These are phyloP conservation scores for Ganoderma sinense DNA, from an alignment of 1,284 basidiomycete genomes.

Conservation along the genomic window DNA sequence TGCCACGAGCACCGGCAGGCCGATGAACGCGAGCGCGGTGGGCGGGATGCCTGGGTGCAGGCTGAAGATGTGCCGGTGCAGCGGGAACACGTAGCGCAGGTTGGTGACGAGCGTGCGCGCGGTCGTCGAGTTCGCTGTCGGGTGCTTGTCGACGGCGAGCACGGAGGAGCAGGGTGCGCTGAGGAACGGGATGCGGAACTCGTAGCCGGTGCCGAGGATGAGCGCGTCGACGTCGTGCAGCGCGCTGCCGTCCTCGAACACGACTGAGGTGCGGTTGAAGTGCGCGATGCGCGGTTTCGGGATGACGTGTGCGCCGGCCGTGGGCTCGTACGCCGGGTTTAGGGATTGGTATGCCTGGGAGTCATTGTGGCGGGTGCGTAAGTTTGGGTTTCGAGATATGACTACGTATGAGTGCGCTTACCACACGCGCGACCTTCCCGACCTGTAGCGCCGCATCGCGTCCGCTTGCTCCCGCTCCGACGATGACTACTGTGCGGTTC, in stretches of 20 bases:
- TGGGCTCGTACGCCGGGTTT: constrained; percentile 33
- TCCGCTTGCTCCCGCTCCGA: constrained; percentile 60
- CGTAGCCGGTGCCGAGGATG: constrained; percentile 63
- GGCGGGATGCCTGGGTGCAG: constrained; percentile 53
- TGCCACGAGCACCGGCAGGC: constrained; percentile 52
- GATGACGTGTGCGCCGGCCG: constrained; percentile 41
- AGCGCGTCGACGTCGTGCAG: constrained; percentile 52
- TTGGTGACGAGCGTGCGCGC: constrained; percentile 51
- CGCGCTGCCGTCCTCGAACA: constrained; percentile 55
- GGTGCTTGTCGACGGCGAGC: constrained; percentile 30
- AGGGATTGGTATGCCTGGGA: constrained; percentile 48
- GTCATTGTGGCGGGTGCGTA: background rate
- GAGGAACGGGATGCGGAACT: constrained; percentile 60
- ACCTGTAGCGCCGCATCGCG: constrained; percentile 55
- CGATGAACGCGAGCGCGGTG: constrained; percentile 62
- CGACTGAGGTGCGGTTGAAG: constrained; percentile 52
- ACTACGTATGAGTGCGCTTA: constrained; percentile 32
- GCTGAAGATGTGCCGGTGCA: constrained; percentile 61
- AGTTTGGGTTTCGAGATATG: background rate
- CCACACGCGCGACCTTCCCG: constrained; percentile 48
- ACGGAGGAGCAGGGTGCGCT: constrained; percentile 40
- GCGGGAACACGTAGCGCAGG: constrained; percentile 60
- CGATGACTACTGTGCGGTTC: constrained; percentile 54
- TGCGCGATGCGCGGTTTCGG: constrained; percentile 54
- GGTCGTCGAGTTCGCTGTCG: constrained; percentile 36